These are phyloP conservation scores for Brettanomyces anomalus DNA, from an alignment of 805 yeast species.

Conservation along the genomic window DNA sequence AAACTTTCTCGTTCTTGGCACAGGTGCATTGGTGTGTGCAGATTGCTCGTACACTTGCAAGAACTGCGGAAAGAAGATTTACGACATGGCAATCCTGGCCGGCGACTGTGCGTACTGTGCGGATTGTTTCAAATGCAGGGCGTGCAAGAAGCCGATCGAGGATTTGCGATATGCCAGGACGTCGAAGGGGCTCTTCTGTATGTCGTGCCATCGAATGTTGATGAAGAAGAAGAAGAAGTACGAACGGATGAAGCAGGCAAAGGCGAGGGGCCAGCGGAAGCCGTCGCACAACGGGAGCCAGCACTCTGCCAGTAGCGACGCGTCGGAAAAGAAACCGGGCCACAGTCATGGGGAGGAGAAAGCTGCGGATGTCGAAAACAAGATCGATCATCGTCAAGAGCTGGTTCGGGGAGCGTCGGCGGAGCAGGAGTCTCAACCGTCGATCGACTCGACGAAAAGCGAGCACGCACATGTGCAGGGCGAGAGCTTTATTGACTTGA, in stretches of 20 bases:
- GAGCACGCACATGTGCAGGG: too few species aligned
- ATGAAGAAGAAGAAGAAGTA: slow-evolving; percentile 66
- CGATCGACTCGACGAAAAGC: too few species aligned
- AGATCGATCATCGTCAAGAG: not conserved
- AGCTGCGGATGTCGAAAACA: not conserved
- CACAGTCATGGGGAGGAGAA: not conserved
- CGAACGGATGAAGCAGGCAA: slow-evolving; percentile 34
- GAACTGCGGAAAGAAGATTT: slow-evolving; percentile 78
- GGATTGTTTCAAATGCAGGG: slow-evolving; percentile 79
- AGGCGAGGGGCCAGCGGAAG: slow-evolving; percentile 4
- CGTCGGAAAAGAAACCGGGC: not conserved
- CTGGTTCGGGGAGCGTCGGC: not conserved
- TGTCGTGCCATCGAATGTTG: slow-evolving; percentile 81
- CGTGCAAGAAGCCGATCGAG: slow-evolving; percentile 78
- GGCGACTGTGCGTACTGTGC: slow-evolving; percentile 95
- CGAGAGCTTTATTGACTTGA: too few species aligned
- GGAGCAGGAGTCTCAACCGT: too few species aligned
- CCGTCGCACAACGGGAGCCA: not conserved
- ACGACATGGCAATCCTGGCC: slow-evolving; percentile 87
- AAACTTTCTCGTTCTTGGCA: slow-evolving; percentile 84
- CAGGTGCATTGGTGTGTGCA: slow-evolving; percentile 84
- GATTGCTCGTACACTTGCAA: slow-evolving; percentile 89
- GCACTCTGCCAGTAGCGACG: too few species aligned
- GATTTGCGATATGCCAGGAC: slow-evolving; percentile 90
- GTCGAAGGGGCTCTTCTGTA: slow-evolving; percentile 85